phyloP scores from a whole-genome alignment of 2,329 filamentous ascomycete genomes.

The Sclerotinia nivalis region DNA sequence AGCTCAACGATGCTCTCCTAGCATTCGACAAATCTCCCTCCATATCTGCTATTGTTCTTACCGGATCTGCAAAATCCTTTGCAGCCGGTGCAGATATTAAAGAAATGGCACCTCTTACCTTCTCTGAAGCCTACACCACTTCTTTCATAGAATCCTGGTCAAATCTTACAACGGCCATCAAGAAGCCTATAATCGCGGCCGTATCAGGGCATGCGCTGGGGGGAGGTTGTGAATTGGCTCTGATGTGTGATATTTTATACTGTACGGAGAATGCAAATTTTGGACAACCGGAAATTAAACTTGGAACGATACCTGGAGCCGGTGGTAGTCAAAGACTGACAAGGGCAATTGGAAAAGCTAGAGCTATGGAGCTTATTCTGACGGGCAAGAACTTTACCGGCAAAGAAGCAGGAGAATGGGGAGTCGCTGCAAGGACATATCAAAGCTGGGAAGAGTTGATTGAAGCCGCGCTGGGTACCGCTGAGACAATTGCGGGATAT shows the following conservation, averaged over 20 bases:
- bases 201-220: constrained; percentile 94
- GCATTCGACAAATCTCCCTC: constrained; percentile 68
- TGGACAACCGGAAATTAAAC: constrained; percentile 95
- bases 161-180: constrained; percentile 75
- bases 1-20: constrained; percentile 78
- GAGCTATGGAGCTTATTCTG: constrained; percentile 88
- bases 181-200: constrained; percentile 92
- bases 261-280: constrained; percentile 85
- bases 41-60: constrained; percentile 78
- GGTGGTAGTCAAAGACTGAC: constrained; percentile 90
- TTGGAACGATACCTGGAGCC: constrained; percentile 88
- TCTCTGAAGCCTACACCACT: constrained; percentile 80
- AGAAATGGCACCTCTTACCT: constrained; percentile 93
- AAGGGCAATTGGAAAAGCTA: constrained; percentile 76
- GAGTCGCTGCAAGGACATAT: constrained; percentile 81
- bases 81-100: constrained; percentile 98
- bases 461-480: constrained; percentile 76
- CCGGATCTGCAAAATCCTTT: constrained; percentile 86
- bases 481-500: constrained; percentile 85
- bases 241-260: constrained; percentile 97
- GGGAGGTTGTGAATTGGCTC: constrained; percentile 91
- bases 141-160: constrained; percentile 98
- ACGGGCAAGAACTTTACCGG: constrained; percentile 84
- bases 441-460: constrained; percentile 79
- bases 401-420: constrained; percentile 84